Base-by-base conservation (phyloP, 2,329 filamentous ascomycete genomes). In the Pyricularia sp. region DNA sequence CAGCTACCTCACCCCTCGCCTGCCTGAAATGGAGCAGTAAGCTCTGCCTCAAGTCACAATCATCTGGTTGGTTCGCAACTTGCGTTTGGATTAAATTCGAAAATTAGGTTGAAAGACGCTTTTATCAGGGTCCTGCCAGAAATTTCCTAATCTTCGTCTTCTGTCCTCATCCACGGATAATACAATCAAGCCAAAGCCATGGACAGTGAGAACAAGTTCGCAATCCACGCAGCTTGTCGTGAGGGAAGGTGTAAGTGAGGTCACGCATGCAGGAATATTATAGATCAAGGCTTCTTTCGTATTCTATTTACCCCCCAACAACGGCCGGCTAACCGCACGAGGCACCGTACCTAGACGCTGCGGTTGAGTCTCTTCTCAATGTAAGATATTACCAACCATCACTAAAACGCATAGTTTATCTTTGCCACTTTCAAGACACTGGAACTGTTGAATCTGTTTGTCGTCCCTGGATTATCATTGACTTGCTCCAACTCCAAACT, bases 191-290 rank as follows among this genome's bases (percentile, higher is more conserved):
- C 59, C 12, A 6, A 63, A 63, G 26, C 25, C 14, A 77, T 77
- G 74, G 74, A 72, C 7, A 77, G 82, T 25, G 73, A 79, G 64
- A 82, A 88, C 67, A 92, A 90, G 74, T 97, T 90, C 74, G 91
- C 93, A 31, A 90, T 97, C 63, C 94, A 98, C 76, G 92, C 92
- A 72, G 94, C 94, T 61, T 90, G 91, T 71, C 87, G 94, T 69
- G 92, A 97, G 78, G 93, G 94, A 61, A 91, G 88, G 82, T 85
- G 94, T 97, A 84, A 77, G 84, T 36, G 33, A 36, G 33, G 33
- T 73, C 42, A 55, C 42, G 20, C 42, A 55, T 55, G 42, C 17
- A 55, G 42, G 9, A n/a, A 55, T 55, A n/a, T n/a, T n/a, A n/a
- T n/a, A 55, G 20, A 0, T 20, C 6, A 7, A 55, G 42, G 7